Conservation (phyloP, 2,329 filamentous ascomycete species). For the Thermomyces lanuginosus region DNA sequence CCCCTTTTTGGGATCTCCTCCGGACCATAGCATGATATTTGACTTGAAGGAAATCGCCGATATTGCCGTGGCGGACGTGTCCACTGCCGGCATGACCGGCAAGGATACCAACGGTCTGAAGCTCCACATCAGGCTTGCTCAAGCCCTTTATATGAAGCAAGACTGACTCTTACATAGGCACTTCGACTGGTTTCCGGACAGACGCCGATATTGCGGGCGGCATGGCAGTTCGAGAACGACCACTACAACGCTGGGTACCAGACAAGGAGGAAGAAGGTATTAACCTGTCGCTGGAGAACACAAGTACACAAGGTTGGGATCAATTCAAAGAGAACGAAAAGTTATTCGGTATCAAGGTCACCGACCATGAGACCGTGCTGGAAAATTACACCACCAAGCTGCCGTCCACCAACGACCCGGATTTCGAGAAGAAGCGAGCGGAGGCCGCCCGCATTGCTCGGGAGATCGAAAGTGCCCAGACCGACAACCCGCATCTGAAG, state of each 20-base stretch:
- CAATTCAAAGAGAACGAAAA: conserved; percentile 84
- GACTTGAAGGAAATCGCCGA: conserved; percentile 45
- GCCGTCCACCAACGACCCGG: conserved; percentile 64
- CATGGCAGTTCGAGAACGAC: conserved; percentile 52
- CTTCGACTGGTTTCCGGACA: conserved; percentile 58
- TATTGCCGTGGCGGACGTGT: conserved; percentile 38
- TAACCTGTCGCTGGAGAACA: conserved; percentile 56
- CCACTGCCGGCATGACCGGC: conserved; percentile 33
- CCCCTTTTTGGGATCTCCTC: conserved; percentile 27
- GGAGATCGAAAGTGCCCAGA: conserved; percentile 66
- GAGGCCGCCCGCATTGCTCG: conserved; percentile 69
- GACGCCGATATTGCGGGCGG: conserved; percentile 74
- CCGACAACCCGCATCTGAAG: conserved; percentile 66
- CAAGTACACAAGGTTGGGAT: conserved; percentile 53
- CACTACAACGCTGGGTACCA: conserved; percentile 68
- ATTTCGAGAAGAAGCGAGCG: conserved; percentile 62
- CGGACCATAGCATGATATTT: conserved; percentile 41
- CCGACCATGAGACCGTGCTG: conserved; percentile 84
- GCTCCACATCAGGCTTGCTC: neutral
- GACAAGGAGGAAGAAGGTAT: conserved; percentile 43
- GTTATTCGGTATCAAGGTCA: conserved; percentile 72
- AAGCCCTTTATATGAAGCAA: neutral
- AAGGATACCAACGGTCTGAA: conserved; percentile 34
- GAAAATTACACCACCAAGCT: conserved; percentile 94
- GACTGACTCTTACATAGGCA: conserved; percentile 34